Evolutionary conservation across 805 yeast species (phyloP).

Genomic region (Starmerella cellae): DNA sequence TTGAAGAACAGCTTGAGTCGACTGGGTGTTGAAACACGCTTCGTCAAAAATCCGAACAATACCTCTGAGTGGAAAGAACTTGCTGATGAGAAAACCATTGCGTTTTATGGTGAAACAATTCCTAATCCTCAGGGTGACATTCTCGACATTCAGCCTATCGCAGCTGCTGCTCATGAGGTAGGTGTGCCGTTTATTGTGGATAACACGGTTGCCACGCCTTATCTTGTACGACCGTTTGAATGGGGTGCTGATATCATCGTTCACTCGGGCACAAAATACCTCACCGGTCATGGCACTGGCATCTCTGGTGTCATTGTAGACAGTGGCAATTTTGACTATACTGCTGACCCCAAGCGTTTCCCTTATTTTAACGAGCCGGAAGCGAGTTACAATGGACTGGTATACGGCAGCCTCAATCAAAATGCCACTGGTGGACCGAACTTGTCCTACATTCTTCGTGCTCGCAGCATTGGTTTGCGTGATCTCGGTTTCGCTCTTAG

Average conservation of each 20-base stretch:
- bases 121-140: slow-evolving; percentile 70
- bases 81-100: slow-evolving; percentile 78
- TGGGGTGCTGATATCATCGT: slow-evolving; percentile 80
- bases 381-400: slow-evolving; percentile 85
- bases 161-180: slow-evolving; percentile 55
- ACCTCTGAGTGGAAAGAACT: slow-evolving; percentile 57
- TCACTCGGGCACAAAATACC: slow-evolving; percentile 87
- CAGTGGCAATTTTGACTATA: slow-evolving; percentile 88
- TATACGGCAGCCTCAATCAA: slow-evolving; percentile 47
- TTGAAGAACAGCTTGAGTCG: slow-evolving; percentile 85
- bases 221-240: slow-evolving; percentile 64
- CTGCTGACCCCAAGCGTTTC: slow-evolving; percentile 67
- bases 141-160: slow-evolving; percentile 48
- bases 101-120: slow-evolving; percentile 68
- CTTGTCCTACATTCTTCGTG: slow-evolving; percentile 18
- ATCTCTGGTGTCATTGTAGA: slow-evolving; percentile 78
- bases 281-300: slow-evolving; percentile 91
- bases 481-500: slow-evolving; percentile 82
- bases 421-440: slow-evolving; percentile 9
- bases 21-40: slow-evolving; percentile 72
- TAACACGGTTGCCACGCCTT: slow-evolving; percentile 91
- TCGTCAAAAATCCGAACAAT: slow-evolving; percentile 61
- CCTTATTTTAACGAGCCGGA: slow-evolving; percentile 87
- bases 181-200: slow-evolving; percentile 69
- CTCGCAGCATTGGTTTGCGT: slow-evolving; percentile 33